Conservation (phyloP, 129 eudicot species). For the Flaveria ramosissima region DNA sequence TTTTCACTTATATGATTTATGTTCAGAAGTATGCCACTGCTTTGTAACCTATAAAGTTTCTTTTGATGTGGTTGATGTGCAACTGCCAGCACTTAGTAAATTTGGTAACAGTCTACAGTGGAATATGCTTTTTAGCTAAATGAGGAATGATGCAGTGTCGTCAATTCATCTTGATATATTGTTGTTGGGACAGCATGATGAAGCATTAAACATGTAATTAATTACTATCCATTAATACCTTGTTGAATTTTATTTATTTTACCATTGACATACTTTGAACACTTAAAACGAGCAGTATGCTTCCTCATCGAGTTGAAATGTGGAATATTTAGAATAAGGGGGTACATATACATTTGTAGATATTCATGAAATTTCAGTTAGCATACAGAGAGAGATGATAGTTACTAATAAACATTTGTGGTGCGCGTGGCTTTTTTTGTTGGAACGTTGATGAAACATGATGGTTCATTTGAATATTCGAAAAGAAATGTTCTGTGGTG, state of each 20-base stretch:
- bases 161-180: conserved; percentile 1
- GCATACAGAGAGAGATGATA: conserved; percentile 14
- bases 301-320: conserved; percentile 18
- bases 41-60: conserved; percentile 4
- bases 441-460: background rate
- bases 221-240: background rate
- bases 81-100: background rate
- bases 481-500: background rate
- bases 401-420: background rate
- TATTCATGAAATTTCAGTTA: conserved; percentile 8
- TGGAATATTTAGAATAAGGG: conserved; percentile 8
- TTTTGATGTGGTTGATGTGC: conserved; percentile 12
- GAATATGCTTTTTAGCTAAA: conserved; percentile 6
- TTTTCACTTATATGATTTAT: conserved; percentile 10
- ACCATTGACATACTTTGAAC: background rate
- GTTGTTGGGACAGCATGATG: conserved; percentile 1
- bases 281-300: background rate
- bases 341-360: background rate
- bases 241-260: conserved; percentile 14
- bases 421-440: background rate
- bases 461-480: conserved; percentile 5
- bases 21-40: conserved; percentile 15
- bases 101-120: conserved; percentile 10
- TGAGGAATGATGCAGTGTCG: conserved; percentile 6
- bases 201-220: conserved; percentile 18